These are phyloP conservation scores for Gymnopus androsaceus DNA, from an alignment of 1,284 basidiomycete species.

Conservation along the genomic window DNA sequence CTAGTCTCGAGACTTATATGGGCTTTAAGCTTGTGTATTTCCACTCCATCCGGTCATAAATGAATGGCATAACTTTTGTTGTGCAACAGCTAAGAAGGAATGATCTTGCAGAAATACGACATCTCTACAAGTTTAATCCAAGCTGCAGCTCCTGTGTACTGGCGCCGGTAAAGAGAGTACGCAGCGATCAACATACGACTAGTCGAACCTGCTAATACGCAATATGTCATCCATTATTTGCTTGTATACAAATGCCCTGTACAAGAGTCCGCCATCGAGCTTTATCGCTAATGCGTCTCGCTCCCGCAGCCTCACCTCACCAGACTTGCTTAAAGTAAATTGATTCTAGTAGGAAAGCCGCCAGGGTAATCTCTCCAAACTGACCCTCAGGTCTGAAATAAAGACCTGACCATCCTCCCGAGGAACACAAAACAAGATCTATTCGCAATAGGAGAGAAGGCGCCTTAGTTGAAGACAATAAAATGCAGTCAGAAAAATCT, in stretches of 20 bases:
- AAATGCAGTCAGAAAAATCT: too few relatives aligned
- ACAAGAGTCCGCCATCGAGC: conserved; percentile 85
- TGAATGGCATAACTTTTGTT: conserved; percentile 96
- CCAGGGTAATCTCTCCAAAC: conserved; percentile 91
- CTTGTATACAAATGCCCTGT: conserved; percentile 82
- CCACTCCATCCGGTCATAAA: conserved; percentile 96
- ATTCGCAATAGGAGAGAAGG: too few relatives aligned
- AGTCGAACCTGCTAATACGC: conserved; percentile 79
- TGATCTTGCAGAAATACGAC: conserved; percentile 93
- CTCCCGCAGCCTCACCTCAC: conserved; percentile 73
- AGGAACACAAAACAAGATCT: too few relatives aligned
- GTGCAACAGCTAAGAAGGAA: conserved; percentile 91
- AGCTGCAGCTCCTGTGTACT: conserved; percentile 89
- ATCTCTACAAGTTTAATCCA: conserved; percentile 85
- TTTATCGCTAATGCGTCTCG: conserved; percentile 81
- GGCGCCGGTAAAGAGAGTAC: conserved; percentile 90
- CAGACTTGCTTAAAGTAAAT: conserved; percentile 57
- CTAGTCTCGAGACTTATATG: conserved; percentile 91
- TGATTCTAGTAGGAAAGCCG: conserved; percentile 85
- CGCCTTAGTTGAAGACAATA: too few relatives aligned
- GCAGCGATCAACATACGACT: conserved; percentile 96
- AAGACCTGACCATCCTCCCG: too few relatives aligned
- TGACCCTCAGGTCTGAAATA: too few relatives aligned
- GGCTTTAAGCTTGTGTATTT: conserved; percentile 82
- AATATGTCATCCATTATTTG: conserved; percentile 89